A percentile compares a stretch with the other conserved stretches of the same genome.
Conservation (phyloP, 2,329 filamentous ascomycete genomes). For the Fusarium dimerum region DNA sequence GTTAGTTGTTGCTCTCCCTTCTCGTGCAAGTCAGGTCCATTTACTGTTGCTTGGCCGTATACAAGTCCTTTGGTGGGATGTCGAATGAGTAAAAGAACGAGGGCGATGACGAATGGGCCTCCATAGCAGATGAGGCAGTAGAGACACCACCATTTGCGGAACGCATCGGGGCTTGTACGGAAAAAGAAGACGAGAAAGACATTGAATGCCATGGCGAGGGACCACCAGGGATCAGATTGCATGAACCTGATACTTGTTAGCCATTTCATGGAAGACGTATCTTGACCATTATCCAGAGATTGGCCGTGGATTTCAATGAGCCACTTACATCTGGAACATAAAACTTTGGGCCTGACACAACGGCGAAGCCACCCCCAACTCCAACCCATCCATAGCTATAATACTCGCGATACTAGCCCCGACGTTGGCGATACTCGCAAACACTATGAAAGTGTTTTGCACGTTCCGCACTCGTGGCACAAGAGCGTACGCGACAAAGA, state of each 20-base stretch:
- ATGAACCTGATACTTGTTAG: slow-evolving; percentile 60
- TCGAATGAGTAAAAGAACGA: slow-evolving; percentile 63
- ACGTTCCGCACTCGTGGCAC: slow-evolving; percentile 57
- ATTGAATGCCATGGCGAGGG: slow-evolving; percentile 79
- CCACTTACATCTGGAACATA: slow-evolving; percentile 67
- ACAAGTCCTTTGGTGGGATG: slow-evolving; percentile 39
- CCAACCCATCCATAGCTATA: slow-evolving; percentile 67
- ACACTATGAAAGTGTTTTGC: slow-evolving; percentile 63
- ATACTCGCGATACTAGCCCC: slow-evolving; percentile 66
- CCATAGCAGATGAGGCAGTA: slow-evolving; percentile 74
- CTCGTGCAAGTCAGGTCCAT: slow-evolving; percentile 20
- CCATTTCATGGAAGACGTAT: no score
- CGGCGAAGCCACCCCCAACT: slow-evolving; percentile 50
- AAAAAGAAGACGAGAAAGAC: slow-evolving; percentile 71
- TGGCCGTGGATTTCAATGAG: slow-evolving; percentile 34
- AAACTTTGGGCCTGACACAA: slow-evolving; percentile 65
- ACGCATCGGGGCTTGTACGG: slow-evolving; percentile 63
- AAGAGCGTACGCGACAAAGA: slow-evolving; percentile 53
- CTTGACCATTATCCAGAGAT: slow-evolving; percentile 49
- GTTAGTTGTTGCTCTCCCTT: slow-evolving; percentile 3
- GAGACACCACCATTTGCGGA: slow-evolving; percentile 70
- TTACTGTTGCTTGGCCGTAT: slow-evolving; percentile 60
- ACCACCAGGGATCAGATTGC: slow-evolving; percentile 76
- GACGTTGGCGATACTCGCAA: slow-evolving; percentile 60
- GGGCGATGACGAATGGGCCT: slow-evolving; percentile 65